Evolutionary conservation across 2,329 filamentous ascomycete genomes (phyloP).

Genomic region (Ascochyta pisi): DNA sequence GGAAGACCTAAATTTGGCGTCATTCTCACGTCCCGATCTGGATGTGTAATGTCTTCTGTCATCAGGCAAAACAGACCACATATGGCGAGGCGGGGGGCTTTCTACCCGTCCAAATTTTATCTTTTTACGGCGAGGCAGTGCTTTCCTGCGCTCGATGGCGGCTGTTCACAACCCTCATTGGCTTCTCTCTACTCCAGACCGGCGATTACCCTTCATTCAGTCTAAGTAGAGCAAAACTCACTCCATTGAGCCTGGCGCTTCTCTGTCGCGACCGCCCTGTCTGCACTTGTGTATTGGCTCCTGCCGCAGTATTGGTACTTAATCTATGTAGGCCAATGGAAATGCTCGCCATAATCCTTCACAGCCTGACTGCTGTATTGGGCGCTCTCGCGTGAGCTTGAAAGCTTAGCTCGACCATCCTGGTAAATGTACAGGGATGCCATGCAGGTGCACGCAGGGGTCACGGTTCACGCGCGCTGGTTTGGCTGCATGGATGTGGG

Average conservation of each 20-base stretch:
- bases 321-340: constrained; percentile 10
- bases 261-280: not conserved
- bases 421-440: not conserved
- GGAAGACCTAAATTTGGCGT: constrained; percentile 2
- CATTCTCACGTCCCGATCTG: not conserved
- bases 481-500: constrained; percentile 1
- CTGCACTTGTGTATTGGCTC: constrained; percentile 15
- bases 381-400: not conserved
- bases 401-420: constrained; percentile 13
- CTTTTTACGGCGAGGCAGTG: constrained; percentile 13
- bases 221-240: constrained; percentile 8
- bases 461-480: constrained; percentile 1
- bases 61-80: not conserved
- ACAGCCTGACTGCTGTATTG: constrained; percentile 5
- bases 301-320: constrained; percentile 7
- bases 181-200: not conserved
- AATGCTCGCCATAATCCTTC: not conserved
- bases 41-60: not conserved
- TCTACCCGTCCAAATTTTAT: not conserved
- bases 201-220: not conserved
- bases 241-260: constrained; percentile 1
- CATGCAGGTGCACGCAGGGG: constrained; percentile 14
- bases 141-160: not conserved
- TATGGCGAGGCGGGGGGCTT: not conserved
- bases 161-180: not conserved